Percentiles rank a stretch among this genome's conserved stretches.
Evolutionary conservation across 2,329 filamentous ascomycete genomes (phyloP).

Genomic region (Sporothrix mexicana): DNA sequence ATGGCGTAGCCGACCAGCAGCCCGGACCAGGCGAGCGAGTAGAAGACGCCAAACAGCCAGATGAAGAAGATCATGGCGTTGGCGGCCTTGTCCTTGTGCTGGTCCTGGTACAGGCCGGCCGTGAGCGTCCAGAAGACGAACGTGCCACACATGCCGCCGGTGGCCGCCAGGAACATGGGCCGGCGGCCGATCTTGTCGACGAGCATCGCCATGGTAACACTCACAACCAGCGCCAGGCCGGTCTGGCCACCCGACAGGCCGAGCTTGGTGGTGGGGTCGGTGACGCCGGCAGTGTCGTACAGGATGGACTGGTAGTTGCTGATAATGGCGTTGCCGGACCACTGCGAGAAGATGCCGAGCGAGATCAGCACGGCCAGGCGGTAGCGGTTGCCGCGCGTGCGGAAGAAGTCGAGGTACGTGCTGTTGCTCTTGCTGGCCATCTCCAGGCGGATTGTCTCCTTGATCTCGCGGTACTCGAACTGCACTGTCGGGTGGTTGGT

Average conservation of each 20-base stretch:
- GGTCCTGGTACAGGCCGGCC: constrained; percentile 43
- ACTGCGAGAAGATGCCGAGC: constrained; percentile 70
- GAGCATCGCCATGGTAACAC: constrained; percentile 57
- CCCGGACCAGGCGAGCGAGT: constrained; percentile 63
- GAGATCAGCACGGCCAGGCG: constrained; percentile 66
- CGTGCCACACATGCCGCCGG: constrained; percentile 53
- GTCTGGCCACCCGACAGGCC: constrained; percentile 57
- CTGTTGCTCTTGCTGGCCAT: constrained; percentile 59
- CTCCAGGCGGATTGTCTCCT: constrained; percentile 61
- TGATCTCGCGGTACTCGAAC: constrained; percentile 71
- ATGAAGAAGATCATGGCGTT: constrained; percentile 53
- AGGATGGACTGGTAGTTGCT: constrained; percentile 66
- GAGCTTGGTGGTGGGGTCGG: constrained; percentile 51
- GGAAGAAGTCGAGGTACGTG: constrained; percentile 64
- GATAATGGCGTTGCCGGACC: constrained; percentile 70
- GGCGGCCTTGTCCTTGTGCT: constrained; percentile 45
- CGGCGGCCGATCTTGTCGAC: constrained; percentile 62
- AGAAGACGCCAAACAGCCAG: constrained; percentile 52
- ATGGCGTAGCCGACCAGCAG: constrained; percentile 61
- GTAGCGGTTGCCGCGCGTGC: constrained; percentile 67
- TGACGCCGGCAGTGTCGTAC: constrained; percentile 60
- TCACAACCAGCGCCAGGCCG: constrained; percentile 58
- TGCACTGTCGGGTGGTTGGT: constrained; percentile 64
- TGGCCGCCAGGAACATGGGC: constrained; percentile 58
- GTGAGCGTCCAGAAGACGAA: constrained; percentile 58